A percentile compares a stretch with the other conserved stretches of the same genome.
Evolutionary conservation across 371 early-diverging fungal species (phyloP).

Genomic region (Coelomomyces lativittatus): DNA sequence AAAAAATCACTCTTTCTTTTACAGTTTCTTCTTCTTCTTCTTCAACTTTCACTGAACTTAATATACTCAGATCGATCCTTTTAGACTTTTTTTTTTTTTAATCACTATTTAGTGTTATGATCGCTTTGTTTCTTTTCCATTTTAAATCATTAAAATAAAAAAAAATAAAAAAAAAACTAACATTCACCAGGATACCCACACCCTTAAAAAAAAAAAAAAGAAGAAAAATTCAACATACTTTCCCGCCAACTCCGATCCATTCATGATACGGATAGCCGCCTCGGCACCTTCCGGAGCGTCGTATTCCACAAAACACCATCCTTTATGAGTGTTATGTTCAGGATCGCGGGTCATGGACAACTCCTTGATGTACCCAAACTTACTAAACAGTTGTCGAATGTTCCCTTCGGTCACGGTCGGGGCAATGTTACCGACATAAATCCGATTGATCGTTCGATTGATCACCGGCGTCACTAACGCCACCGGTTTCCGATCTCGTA

Average conservation of each 20-base stretch:
- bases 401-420: constrained; percentile 57
- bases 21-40: too few relatives aligned
- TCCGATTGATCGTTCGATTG: constrained; percentile 10
- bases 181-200: too few relatives aligned
- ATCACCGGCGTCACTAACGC: background rate
- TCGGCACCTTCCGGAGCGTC: constrained; percentile 62
- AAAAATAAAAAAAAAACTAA: too few relatives aligned
- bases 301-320: constrained; percentile 70
- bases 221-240: constrained; percentile 6
- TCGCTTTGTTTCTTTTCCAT: too few relatives aligned
- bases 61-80: too few relatives aligned
- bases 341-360: constrained; percentile 56
- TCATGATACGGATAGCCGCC: constrained; percentile 47
- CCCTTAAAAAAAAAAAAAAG: too few relatives aligned
- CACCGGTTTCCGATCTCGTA: background rate
- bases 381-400: constrained; percentile 47
- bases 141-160: too few relatives aligned
- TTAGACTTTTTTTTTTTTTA: too few relatives aligned
- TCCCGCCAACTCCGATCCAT: constrained; percentile 45
- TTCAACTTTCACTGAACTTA: too few relatives aligned
- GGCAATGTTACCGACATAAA: constrained; percentile 65
- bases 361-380: constrained; percentile 52
- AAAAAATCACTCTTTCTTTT: too few relatives aligned
- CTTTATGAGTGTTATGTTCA: constrained; percentile 53
- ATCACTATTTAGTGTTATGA: too few relatives aligned